These are phyloP conservation scores for Gastrodia elata DNA, from an alignment of 106 monocot species.

Conservation along the genomic window DNA sequence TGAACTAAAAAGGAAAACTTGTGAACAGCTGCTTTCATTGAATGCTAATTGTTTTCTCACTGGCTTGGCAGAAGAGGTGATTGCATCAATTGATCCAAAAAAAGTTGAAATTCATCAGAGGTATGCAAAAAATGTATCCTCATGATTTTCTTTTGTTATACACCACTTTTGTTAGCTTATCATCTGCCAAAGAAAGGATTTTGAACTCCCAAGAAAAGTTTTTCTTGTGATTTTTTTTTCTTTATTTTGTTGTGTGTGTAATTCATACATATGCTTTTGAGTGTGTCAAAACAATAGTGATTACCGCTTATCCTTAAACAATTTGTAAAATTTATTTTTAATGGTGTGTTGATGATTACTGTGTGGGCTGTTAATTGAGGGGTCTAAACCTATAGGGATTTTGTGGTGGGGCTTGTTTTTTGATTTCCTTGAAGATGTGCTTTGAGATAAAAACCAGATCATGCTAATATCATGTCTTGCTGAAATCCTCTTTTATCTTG, in stretches of 20 bases:
- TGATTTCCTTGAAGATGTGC: not conserved
- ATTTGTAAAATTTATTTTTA: not conserved
- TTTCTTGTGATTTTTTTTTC: not conserved
- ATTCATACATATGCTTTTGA: not conserved
- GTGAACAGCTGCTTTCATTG: not conserved
- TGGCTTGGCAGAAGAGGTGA: slow-evolving; percentile 58
- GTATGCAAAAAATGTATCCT: slow-evolving; percentile 24
- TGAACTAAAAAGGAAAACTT: not conserved
- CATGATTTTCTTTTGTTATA: not conserved
- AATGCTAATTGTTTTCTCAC: slow-evolving; percentile 8
- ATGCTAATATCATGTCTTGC: not conserved
- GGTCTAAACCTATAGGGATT: not conserved
- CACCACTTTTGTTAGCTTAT: not conserved
- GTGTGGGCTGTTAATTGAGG: not conserved
- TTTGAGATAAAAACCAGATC: not conserved
- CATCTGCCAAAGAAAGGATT: not conserved
- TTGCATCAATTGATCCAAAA: slow-evolving; percentile 64
- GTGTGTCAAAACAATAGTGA: not conserved
- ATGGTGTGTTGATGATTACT: not conserved
- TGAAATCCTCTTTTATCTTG: not conserved
- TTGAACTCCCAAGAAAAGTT: not conserved
- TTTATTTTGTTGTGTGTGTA: no score
- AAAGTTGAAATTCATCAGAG: slow-evolving; percentile 85
- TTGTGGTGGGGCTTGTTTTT: not conserved
- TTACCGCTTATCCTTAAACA: not conserved